Conservation (phyloP, 2,329 filamentous ascomycete species). For the Penicillium occitanis region DNA sequence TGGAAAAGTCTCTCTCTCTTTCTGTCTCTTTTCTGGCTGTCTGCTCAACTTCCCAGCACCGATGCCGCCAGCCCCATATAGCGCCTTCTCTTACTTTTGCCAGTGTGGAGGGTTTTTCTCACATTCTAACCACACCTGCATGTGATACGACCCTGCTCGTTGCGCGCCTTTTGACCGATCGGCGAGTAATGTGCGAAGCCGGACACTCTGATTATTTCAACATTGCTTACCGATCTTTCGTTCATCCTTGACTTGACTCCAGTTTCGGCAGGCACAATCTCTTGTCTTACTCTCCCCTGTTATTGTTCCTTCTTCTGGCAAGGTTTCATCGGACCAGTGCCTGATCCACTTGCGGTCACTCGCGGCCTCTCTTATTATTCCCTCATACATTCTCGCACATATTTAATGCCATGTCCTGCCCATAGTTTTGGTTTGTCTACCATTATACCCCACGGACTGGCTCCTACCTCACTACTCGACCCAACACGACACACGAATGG, state of each 20-base stretch:
- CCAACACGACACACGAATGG: constrained; percentile 30
- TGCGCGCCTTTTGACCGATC: constrained; percentile 10
- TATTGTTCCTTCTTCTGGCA: background rate
- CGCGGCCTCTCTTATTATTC: background rate
- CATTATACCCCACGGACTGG: constrained; percentile 1
- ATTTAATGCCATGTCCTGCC: constrained; percentile 27
- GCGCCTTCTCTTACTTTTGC: background rate
- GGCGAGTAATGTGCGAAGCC: constrained; percentile 15
- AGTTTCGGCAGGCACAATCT: background rate
- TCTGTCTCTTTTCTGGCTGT: background rate
- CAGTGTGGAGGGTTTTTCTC: background rate
- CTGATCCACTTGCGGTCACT: constrained; percentile 6
- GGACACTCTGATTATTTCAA: constrained; percentile 11
- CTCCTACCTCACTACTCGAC: background rate
- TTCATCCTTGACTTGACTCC: background rate
- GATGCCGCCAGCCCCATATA: constrained; percentile 1
- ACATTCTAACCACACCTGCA: background rate
- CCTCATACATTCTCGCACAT: background rate
- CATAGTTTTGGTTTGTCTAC: constrained; percentile 27
- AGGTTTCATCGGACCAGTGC: constrained; percentile 3
- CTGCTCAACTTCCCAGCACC: background rate
- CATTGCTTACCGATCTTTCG: background rate
- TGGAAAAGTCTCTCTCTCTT: background rate
- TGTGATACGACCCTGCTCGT: constrained; percentile 16
- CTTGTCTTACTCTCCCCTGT: constrained; percentile 1